Base-by-base conservation (phyloP, 2,329 filamentous ascomycete species). In the Knufia fluminis region DNA sequence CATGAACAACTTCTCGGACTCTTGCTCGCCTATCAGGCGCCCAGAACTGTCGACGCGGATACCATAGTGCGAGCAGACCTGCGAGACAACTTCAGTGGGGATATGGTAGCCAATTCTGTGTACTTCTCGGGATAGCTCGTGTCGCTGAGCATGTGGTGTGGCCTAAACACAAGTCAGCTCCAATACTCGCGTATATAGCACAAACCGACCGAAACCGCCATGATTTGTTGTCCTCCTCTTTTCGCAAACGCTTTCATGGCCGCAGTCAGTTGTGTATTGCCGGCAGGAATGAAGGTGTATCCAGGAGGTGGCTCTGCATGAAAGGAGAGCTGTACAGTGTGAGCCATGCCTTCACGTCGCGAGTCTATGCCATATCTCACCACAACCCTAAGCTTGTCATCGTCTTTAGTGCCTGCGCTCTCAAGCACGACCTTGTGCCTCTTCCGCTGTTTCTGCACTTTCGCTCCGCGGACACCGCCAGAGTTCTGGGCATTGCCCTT, bases 81-180 rank as follows among this genome's bases (percentile, higher is more conserved):
- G 67, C 38, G 74, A 72, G 33, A 83, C 75, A 50, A 82, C 71
- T n/a, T 73, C 66, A 51, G 73, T 73, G 4, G 77, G 77, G 53
- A 83, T 82, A 60, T 82, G 79, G 60, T 79, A 78, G 14, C 80
- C 80, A 53, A 82, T 73, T 35, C 79, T 72, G 56, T 79, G 73
- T 43, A 81, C 73, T 60, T 82, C 77, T 57, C 79, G 73, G 1
- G 77, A 78, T 2, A 82, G 64, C 52, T 74, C 71, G 46, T 75
- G 72, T 10, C 68, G 71, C 43, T 71, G 64, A 52, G 68, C 64
- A 57, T 75, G 70, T 23, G 69, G 73, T 40, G 70, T 74, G 52
- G 72, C 76, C 69, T 75, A 47, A 40, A 46, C 28, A 40, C 41
- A 28, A 20, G 54, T 55, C 35, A 58, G 52, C 46, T 16, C 35